A percentile compares a stretch with the other conserved stretches of the same genome.
These are phyloP conservation scores for Ustanciosporium gigantosporum DNA, from an alignment of 1,284 basidiomycete species.

Conservation along the genomic window DNA sequence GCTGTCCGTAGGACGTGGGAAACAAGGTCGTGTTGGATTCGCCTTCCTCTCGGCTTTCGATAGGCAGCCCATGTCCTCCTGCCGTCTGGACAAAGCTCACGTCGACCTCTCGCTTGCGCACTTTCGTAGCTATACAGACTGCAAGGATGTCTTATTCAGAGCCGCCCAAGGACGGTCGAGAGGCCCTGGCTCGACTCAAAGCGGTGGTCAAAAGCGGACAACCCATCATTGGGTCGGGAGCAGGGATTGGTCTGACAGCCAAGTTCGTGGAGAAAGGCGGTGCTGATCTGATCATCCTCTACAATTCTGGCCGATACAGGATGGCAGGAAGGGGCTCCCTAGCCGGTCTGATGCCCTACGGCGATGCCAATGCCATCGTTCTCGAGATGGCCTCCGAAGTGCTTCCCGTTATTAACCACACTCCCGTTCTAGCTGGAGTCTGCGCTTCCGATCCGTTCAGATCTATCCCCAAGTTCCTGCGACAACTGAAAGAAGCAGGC, in stretches of 20 bases:
- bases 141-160: slow-evolving; percentile 11
- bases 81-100: too few species aligned
- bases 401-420: slow-evolving; percentile 27
- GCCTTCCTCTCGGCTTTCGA: too few species aligned
- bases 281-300: slow-evolving; percentile 34
- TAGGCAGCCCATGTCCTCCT: too few species aligned
- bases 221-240: slow-evolving; percentile 37
- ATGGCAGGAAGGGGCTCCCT: slow-evolving; percentile 34
- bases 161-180: slow-evolving; percentile 22
- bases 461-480: slow-evolving; percentile 33
- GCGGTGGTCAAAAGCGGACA: slow-evolving; percentile 15
- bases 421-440: slow-evolving; percentile 34
- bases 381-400: slow-evolving; percentile 35
- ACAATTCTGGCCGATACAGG: slow-evolving; percentile 35
- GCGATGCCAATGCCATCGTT: slow-evolving; percentile 36
- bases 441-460: slow-evolving; percentile 37
- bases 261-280: slow-evolving; percentile 38
- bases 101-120: too few species aligned
- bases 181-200: slow-evolving; percentile 22
- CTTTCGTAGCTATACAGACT: too few species aligned
- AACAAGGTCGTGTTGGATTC: too few species aligned
- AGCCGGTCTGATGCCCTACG: slow-evolving; percentile 37
- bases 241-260: slow-evolving; percentile 34
- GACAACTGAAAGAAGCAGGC: slow-evolving; percentile 24
- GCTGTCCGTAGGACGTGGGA: too few species aligned